Evolutionary conservation across 169 alveolate genomes (phyloP), one percentile per base, ranked within the genome.

Genomic region (Sarcocystis neurona): DNA sequence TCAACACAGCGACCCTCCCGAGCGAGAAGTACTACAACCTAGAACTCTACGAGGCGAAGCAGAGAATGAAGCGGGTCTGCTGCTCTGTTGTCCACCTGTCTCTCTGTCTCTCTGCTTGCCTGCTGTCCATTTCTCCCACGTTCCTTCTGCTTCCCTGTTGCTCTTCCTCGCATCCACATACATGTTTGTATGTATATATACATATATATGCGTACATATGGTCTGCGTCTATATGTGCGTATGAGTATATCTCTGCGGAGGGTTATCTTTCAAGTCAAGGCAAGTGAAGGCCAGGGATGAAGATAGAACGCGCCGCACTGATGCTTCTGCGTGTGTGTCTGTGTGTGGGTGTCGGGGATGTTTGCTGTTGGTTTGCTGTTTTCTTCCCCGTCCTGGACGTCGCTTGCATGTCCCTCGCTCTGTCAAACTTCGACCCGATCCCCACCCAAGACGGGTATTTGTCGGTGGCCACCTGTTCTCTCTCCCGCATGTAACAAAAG

Each of bases 1-100:
- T 70, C 91, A 94, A 92, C 77, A 90, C 94, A 10, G 95, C 94
- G 12, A 90, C 95, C 10, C 63, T 94, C 60, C 96, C 96, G 10
- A 72, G 85, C 84, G 79, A 90, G 75, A 94, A 94, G 84, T 92
- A 87, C 72, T 89, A 92, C 91, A 89, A 92, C 74, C 79, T 93
- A 66, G 93, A 66, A 47, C 32, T 72, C 23, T 92, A 90, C 90
- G 94, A 92, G 78, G 80, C 87, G 47, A 60, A 84, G 44, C 86
- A 86, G 37, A 63, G 90, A 20, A 80, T 68, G 66, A 85, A 85
- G 50, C 2, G n/a, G 53, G 88, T 66, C n/a, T n/a, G n/a, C n/a
- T n/a, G n/a, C n/a, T n/a, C n/a, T n/a, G n/a, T n/a, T n/a, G n/a
- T n/a, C n/a, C n/a, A n/a, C n/a, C n/a, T n/a, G n/a, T n/a, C n/a